phyloP scores from a whole-genome alignment of 2,329 filamentous ascomycete genomes.

The Ophiostoma tasmaniense region DNA sequence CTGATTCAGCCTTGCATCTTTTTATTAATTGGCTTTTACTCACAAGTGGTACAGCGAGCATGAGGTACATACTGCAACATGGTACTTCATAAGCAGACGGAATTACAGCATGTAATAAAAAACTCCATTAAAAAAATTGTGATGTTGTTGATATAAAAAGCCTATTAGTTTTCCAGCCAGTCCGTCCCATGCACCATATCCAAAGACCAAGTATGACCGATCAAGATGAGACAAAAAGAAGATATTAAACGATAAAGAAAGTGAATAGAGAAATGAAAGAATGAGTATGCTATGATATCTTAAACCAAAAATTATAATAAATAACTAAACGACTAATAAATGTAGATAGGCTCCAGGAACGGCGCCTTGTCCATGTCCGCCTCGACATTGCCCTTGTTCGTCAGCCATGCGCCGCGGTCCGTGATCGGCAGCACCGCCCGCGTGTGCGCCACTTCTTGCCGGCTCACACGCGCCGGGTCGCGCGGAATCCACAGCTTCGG shows the following conservation, averaged over 20 bases:
- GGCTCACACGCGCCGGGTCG: constrained; percentile 59
- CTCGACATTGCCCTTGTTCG: constrained; percentile 36
- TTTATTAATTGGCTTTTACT: no score
- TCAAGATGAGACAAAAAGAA: no score
- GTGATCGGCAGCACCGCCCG: constrained; percentile 59
- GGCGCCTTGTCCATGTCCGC: constrained; percentile 24
- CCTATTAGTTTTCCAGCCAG: not conserved
- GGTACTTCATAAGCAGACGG: no score
- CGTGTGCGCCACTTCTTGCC: constrained; percentile 62
- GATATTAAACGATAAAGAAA: not conserved
- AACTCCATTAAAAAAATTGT: no score
- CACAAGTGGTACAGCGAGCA: no score
- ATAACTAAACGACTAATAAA: constrained; percentile 19
- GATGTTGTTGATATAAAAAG: not conserved
- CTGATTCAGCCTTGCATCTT: no score
- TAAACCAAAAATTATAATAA: not conserved
- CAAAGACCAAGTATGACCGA: not conserved
- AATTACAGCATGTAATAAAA: no score
- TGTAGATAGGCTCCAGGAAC: constrained; percentile 24
- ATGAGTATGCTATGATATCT: constrained; percentile 1
- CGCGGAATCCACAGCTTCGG: constrained; percentile 69
- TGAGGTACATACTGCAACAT: no score
- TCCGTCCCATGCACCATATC: not conserved
- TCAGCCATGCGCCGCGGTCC: constrained; percentile 61
- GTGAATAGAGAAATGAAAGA: not conserved